Conservation (phyloP, 306 rosid species). For the Phaseolus lunatus region DNA sequence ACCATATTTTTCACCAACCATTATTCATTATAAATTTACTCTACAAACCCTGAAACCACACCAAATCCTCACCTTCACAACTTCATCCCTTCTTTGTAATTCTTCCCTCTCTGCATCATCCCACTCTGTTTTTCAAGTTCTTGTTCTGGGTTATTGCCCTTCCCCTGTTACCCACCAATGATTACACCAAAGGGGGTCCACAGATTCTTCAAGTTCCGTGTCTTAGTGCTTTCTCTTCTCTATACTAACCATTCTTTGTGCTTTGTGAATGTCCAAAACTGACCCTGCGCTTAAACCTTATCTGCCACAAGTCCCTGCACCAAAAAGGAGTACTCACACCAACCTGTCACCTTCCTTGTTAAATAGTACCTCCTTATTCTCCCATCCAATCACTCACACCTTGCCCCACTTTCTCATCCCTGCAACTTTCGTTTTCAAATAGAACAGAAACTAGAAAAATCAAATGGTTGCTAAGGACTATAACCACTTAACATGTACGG, state of each 20-base stretch:
- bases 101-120: not conserved
- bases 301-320: not conserved
- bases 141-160: not conserved
- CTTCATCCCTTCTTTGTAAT: not conserved
- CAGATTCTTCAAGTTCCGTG: slow-evolving; percentile 76
- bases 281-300: slow-evolving; percentile 24
- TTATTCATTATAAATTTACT: slow-evolving; percentile 32
- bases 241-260: not conserved
- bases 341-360: slow-evolving; percentile 33
- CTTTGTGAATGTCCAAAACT: slow-evolving; percentile 43
- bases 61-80: slow-evolving; percentile 1
- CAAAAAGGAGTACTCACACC: not conserved
- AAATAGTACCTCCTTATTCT: slow-evolving; percentile 45
- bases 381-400: slow-evolving; percentile 39
- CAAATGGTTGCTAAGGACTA: slow-evolving; percentile 56
- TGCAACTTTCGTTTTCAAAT: slow-evolving; percentile 41
- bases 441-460: slow-evolving; percentile 42
- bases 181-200: slow-evolving; percentile 47
- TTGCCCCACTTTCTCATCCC: slow-evolving; percentile 4
- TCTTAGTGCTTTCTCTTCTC: slow-evolving; percentile 27
- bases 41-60: not conserved
- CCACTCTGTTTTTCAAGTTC: not conserved
- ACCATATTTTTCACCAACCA: not conserved
- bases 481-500: slow-evolving; percentile 52
- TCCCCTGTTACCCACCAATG: slow-evolving; percentile 49